Base-by-base conservation (phyloP, 345 rosid genomes). In the Erucastrum elatum region DNA sequence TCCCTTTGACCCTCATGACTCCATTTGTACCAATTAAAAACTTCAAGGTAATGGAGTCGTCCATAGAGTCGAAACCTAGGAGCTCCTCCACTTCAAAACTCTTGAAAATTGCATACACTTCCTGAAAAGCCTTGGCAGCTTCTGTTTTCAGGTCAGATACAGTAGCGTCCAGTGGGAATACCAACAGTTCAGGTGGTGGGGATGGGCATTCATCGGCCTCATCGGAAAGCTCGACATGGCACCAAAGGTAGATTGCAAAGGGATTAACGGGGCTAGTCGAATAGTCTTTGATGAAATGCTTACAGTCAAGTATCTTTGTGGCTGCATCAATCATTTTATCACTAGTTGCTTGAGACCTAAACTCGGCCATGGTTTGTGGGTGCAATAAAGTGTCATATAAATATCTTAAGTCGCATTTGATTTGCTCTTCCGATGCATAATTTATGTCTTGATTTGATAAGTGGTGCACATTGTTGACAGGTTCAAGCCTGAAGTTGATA, bases 281-380 rank as follows among this genome's bases (percentile, higher is more conserved):
- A 77, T 84, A 87, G 64, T 87, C 92, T 80, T 87, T 90, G 68
- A 87, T 75, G 74, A 92, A 92, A 41, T 90, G 90, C 74, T 92
- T 90, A 82, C 97, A 88, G 70, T 92, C 97, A 6, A 90, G 84
- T 77, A 92, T 85, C 77, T 84, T 92, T 30, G 81, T 82, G 30
- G 87, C 90, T 4, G 86, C 82, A 33, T 86, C 88, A 13, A 68
- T 73, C 85, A 86, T 65, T 1, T 39, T 33, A 29, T 85, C 83
- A 65, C 82, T 80, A 17, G 84, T 81, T 4, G 80, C 80, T 16
- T 70, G 84, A 61, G 85, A 82, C 61, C 83, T 76, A 51, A 72
- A 78, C 68, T 77, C 60, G 29, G 61, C 71, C 77, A 78, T 77
- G 10, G 78, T 84, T 80, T 80, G 85, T 44, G 90, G 93, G 68